These are phyloP conservation scores for Dicorynia guianensis DNA, from an alignment of 306 rosid species.

Conservation along the genomic window DNA sequence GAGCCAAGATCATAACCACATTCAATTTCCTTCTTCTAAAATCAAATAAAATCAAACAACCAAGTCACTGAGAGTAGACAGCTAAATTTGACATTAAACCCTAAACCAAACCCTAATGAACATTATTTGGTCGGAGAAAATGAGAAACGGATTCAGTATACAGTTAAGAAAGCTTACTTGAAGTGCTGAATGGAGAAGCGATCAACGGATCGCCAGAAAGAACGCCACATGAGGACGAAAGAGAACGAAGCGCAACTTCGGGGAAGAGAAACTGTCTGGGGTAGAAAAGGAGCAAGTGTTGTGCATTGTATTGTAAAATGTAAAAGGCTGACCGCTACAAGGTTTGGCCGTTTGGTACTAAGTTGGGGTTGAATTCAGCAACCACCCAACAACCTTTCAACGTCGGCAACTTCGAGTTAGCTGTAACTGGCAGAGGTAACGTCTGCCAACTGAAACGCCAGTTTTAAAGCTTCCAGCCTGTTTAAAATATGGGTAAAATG, in stretches of 20 bases:
- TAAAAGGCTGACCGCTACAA: slow-evolving; percentile 19
- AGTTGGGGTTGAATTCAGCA: not conserved
- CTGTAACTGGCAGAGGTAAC: not conserved
- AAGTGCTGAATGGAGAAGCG: slow-evolving; percentile 85
- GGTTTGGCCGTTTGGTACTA: slow-evolving; percentile 56
- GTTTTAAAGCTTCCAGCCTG: not conserved
- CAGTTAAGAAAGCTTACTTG: slow-evolving; percentile 50
- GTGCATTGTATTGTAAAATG: slow-evolving; percentile 42
- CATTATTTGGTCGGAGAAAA: not conserved
- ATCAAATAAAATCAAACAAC: not conserved
- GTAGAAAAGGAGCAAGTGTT: not conserved
- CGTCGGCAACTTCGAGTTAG: not conserved
- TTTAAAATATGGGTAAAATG: no score
- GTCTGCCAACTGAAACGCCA: not conserved
- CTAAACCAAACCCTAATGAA: slow-evolving; percentile 25
- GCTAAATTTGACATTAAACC: not conserved
- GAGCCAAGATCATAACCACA: not conserved
- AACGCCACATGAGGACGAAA: slow-evolving; percentile 62
- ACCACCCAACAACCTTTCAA: slow-evolving; percentile 64
- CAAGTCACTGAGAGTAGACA: not conserved
- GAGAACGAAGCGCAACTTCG: slow-evolving; percentile 25
- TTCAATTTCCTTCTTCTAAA: slow-evolving; percentile 3
- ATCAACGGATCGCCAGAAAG: slow-evolving; percentile 82
- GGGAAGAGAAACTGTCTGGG: not conserved
- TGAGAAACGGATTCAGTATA: no score